Conservation (phyloP, 2,329 filamentous ascomycete genomes). For the Septoria linicola region DNA sequence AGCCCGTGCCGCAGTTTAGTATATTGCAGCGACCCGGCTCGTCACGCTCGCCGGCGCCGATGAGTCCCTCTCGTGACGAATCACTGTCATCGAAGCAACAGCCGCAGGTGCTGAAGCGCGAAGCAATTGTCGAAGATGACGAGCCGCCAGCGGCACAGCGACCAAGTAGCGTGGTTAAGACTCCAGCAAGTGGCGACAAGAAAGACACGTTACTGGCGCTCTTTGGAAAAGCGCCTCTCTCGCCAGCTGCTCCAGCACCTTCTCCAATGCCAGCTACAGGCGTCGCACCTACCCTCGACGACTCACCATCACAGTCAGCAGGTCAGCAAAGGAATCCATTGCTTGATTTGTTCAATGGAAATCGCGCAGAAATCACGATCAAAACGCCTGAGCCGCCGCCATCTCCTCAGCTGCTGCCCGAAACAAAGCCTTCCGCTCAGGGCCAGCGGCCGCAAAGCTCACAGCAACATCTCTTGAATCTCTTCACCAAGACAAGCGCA, state of each 20-base stretch:
- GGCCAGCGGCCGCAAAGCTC: slow-evolving; percentile 19
- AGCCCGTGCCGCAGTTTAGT: slow-evolving; percentile 29
- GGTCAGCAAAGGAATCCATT: slow-evolving; percentile 16
- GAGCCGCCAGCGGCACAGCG: slow-evolving; percentile 12
- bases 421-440: slow-evolving; percentile 19
- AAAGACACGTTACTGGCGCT: slow-evolving; percentile 33
- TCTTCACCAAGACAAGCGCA: slow-evolving; percentile 30
- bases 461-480: slow-evolving; percentile 32
- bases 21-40: slow-evolving; percentile 35
- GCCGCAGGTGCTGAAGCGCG: slow-evolving; percentile 35
- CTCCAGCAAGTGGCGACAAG: slow-evolving; percentile 24
- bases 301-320: neutral
- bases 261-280: neutral
- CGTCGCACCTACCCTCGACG: neutral
- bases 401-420: slow-evolving; percentile 31
- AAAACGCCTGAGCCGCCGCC: slow-evolving; percentile 30
- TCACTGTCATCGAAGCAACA: slow-evolving; percentile 27
- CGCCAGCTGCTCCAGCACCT: slow-evolving; percentile 4
- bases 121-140: slow-evolving; percentile 21
- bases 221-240: slow-evolving; percentile 27
- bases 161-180: slow-evolving; percentile 1
- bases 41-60: slow-evolving; percentile 22
- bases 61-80: slow-evolving; percentile 29
- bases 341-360: slow-evolving; percentile 21
- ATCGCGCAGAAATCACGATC: slow-evolving; percentile 8